Evolutionary conservation across 306 rosid species (phyloP).

Genomic region (Sophora flavescens): DNA sequence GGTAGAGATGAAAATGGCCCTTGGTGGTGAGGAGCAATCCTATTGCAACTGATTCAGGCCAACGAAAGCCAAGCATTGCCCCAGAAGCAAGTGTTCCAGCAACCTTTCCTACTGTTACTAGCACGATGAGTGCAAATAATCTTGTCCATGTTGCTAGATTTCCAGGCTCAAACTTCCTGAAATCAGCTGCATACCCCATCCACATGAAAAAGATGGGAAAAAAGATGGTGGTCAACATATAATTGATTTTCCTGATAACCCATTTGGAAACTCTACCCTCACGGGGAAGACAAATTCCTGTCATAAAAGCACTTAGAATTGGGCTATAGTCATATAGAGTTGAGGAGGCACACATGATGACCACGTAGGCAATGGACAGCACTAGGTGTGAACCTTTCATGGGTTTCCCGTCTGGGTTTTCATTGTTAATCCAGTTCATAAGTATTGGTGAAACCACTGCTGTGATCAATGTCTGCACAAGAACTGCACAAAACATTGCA

Average conservation of each 20-base stretch:
- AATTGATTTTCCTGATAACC: conserved; percentile 79
- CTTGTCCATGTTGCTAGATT: conserved; percentile 61
- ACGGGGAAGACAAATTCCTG: conserved; percentile 81
- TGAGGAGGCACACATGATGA: conserved; percentile 64
- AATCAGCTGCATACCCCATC: conserved; percentile 82
- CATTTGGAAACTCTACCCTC: conserved; percentile 90
- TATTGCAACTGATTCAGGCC: conserved; percentile 89
- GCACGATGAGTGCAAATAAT: conserved; percentile 49
- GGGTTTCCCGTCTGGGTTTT: conserved; percentile 92
- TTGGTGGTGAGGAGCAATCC: conserved; percentile 85
- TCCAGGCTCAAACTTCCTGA: conserved; percentile 49
- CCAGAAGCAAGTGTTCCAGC: conserved; percentile 75
- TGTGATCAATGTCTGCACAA: conserved; percentile 60
- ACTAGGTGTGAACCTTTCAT: conserved; percentile 90
- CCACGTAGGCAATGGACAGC: conserved; percentile 83
- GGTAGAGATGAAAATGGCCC: conserved; percentile 91
- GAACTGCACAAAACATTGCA: conserved; percentile 48
- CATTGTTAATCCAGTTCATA: conserved; percentile 89
- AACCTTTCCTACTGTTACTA: conserved; percentile 68
- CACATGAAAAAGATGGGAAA: conserved; percentile 90
- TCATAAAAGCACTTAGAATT: conserved; percentile 81
- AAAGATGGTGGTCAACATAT: conserved; percentile 66
- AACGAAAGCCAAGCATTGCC: conserved; percentile 71
- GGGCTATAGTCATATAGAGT: conserved; percentile 70
- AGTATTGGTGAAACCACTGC: conserved; percentile 72